phyloP scores from a whole-genome alignment of 2,329 filamentous ascomycete species.

The Beauveria sp. region DNA sequence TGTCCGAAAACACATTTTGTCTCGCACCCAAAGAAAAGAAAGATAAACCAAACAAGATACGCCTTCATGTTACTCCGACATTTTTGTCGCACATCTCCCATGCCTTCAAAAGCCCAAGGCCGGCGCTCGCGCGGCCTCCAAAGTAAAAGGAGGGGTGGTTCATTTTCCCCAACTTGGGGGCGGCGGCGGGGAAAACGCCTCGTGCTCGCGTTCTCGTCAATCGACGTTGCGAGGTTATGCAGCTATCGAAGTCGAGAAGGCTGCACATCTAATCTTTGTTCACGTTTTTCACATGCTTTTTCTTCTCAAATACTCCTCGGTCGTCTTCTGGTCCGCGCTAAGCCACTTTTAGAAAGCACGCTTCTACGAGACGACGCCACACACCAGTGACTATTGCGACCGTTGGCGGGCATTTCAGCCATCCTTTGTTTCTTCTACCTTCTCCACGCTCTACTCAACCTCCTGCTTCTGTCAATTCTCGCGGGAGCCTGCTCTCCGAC shows the following conservation, averaged over 20 bases:
- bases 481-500: not conserved
- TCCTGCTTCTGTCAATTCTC: not conserved
- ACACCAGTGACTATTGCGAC: not conserved
- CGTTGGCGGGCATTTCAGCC: too few relatives aligned
- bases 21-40: too few relatives aligned
- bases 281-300: conserved; percentile 1
- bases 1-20: too few relatives aligned
- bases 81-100: too few relatives aligned
- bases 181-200: not conserved
- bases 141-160: not conserved
- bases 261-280: not conserved
- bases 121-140: not conserved
- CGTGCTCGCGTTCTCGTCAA: conserved; percentile 5
- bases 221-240: not conserved
- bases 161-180: not conserved
- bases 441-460: not conserved
- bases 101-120: too few relatives aligned
- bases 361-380: not conserved
- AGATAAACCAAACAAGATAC: too few relatives aligned
- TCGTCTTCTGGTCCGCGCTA: not conserved
- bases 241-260: not conserved
- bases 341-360: not conserved
- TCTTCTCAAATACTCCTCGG: not conserved
- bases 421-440: too few relatives aligned
- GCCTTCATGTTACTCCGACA: too few relatives aligned